Conservation (phyloP, 345 rosid genomes). For the Gossypium turneri region DNA sequence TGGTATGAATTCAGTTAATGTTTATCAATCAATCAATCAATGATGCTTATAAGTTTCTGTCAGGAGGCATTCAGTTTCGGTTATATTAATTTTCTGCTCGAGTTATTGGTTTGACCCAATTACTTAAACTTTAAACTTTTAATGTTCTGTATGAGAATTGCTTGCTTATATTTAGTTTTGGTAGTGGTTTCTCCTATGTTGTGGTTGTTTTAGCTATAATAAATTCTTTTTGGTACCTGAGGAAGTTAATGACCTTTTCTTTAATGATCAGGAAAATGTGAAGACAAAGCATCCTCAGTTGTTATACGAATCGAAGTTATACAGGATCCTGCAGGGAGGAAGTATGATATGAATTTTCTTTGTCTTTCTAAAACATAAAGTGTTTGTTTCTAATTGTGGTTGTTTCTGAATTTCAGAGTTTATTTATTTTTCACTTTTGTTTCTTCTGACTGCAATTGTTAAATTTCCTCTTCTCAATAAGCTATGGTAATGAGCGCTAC, state of each 20-base stretch:
- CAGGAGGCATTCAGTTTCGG: background rate
- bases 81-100: background rate
- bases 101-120: background rate
- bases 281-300: slow-evolving; percentile 95
- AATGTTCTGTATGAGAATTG: background rate
- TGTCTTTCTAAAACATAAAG: background rate
- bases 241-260: background rate
- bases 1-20: background rate
- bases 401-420: background rate
- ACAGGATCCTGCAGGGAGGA: slow-evolving; percentile 92
- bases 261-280: slow-evolving; percentile 59
- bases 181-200: background rate
- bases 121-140: background rate
- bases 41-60: background rate
- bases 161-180: background rate
- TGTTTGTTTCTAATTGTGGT: background rate
- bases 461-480: background rate
- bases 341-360: slow-evolving; percentile 32
- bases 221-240: background rate
- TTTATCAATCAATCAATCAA: background rate
- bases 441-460: slow-evolving; percentile 3
- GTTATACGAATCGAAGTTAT: slow-evolving; percentile 77
- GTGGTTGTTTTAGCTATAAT: background rate
- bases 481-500: no score
- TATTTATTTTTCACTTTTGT: background rate